A percentile compares a stretch with the other conserved stretches of the same genome.
Conservation (phyloP, 495 filamentous ascomycete genomes). For the Eremomyces bilateralis region DNA sequence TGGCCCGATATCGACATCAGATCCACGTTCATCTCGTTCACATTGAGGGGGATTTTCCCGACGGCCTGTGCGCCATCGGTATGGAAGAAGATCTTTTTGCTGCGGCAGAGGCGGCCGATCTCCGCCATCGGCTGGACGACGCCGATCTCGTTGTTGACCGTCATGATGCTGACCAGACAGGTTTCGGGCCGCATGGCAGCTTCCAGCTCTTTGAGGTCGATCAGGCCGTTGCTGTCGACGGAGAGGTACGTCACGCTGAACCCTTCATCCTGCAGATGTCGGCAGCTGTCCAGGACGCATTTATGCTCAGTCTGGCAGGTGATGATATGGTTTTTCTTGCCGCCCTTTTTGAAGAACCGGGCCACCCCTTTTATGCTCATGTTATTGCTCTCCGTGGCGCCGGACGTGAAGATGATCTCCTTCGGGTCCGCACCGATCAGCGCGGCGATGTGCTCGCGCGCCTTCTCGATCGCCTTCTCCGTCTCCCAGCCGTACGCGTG, state of each 20-base stretch:
- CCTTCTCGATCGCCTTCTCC: slow-evolving; percentile 76
- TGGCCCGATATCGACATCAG: slow-evolving; percentile 98
- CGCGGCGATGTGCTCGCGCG: slow-evolving; percentile 59
- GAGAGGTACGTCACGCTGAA: slow-evolving; percentile 92
- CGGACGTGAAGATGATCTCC: slow-evolving; percentile 96
- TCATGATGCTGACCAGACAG: slow-evolving; percentile 85
- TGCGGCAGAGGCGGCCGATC: slow-evolving; percentile 79
- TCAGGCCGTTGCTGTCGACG: slow-evolving; percentile 61
- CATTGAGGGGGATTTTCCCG: slow-evolving; percentile 89
- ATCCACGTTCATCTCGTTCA: slow-evolving; percentile 92
- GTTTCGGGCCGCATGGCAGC: slow-evolving; percentile 82
- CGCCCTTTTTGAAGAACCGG: slow-evolving; percentile 72
- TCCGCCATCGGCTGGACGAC: slow-evolving; percentile 88
- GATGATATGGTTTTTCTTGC: slow-evolving; percentile 97
- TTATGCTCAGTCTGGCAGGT: slow-evolving; percentile 97
- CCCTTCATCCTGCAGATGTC: slow-evolving; percentile 90
- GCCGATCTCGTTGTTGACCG: slow-evolving; percentile 98
- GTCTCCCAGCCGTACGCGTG: slow-evolving; percentile 99
- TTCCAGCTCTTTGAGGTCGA: slow-evolving; percentile 72
- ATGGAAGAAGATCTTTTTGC: slow-evolving; percentile 93
- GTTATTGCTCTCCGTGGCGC: slow-evolving; percentile 96
- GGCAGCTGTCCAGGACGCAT: slow-evolving; percentile 90
- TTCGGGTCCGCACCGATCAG: slow-evolving; percentile 89
- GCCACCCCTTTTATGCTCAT: slow-evolving; percentile 99
- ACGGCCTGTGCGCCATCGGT: slow-evolving; percentile 94